These are phyloP conservation scores for Erysimum pusillum DNA, from an alignment of 441 rosid genomes.

Conservation along the genomic window DNA sequence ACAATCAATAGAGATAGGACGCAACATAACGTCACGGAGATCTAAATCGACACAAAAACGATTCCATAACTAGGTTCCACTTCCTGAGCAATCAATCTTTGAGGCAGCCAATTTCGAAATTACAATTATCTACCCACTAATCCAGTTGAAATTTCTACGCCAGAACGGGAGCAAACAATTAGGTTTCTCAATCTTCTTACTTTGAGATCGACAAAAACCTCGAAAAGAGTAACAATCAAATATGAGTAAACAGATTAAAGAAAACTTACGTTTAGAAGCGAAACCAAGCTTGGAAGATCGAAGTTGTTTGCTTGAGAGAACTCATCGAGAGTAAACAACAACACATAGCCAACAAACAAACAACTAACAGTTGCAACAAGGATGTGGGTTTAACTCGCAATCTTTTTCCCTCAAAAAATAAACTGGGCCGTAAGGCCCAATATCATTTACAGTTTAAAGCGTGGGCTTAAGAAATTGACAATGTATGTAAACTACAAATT, in stretches of 20 bases:
- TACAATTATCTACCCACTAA: not conserved
- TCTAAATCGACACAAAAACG: conserved; percentile 23
- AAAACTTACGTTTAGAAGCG: conserved; percentile 32
- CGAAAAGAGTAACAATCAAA: not conserved
- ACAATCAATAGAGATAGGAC: not conserved
- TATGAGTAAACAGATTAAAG: not conserved
- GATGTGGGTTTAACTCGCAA: conserved; percentile 22
- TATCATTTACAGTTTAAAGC: too few species aligned
- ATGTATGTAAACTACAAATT: too few species aligned
- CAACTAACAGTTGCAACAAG: conserved; percentile 18
- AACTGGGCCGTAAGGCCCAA: conserved; percentile 42
- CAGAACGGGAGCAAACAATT: conserved; percentile 7
- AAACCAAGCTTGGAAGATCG: conserved; percentile 16
- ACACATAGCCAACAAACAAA: conserved; percentile 8
- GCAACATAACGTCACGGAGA: not conserved
- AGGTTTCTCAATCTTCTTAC: conserved; percentile 27
- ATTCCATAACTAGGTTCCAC: not conserved
- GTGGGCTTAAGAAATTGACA: conserved; percentile 26
- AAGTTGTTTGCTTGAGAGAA: conserved; percentile 26
- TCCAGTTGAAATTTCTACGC: not conserved
- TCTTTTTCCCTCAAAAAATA: not conserved
- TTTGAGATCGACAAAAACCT: not conserved
- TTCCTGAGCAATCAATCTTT: not conserved
- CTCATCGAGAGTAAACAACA: conserved; percentile 25
- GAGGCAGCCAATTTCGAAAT: not conserved